Base-by-base conservation (phyloP, 352 stramenopile species). In the Globisporangium echinulatum region DNA sequence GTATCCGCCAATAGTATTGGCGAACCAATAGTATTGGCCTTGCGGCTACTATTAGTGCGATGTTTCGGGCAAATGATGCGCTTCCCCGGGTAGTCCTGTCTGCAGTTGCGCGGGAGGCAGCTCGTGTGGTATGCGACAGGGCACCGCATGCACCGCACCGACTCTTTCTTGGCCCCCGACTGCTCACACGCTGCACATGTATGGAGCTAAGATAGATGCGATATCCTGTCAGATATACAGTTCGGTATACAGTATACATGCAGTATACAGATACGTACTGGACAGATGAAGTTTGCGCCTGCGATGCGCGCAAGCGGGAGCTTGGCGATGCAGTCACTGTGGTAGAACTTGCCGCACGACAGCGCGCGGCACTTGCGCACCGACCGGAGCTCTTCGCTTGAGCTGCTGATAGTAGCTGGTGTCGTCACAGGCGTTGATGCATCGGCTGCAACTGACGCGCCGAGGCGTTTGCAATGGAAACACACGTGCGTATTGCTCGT, bases 271-370 rank as follows among this genome's bases (percentile, higher is more conserved):
- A 33, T 15, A 66, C 71, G 49, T 64, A 79, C 70, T 40, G 85
- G 83, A 57, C 85, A 94, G 50, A 94, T 94, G 57, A 94, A 94
- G 59, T 88, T 76, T 52, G 79, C 77, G 59, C 83, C 77, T 13
- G 85, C 85, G 56, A 90, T 89, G 17, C 85, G 66, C 6, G 85
- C 85, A 44, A 94, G 67, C 50, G 85, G 79, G 52, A 92, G 79
- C 52, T 82, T 83, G 40, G 79, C 84, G 50, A 94, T 90, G 53
- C 85, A 94, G 42, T 86, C 69, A 15, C 85, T 71, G 54, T 94
- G 85, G 57, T 93, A 94, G 58, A 85, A 94, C 59, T 93, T 93
- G 36, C 85, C 85, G 52, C 85, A 94, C 47, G 82, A 92, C 7
- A 90, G 64, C 48, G 85, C 85, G 37, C 85, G 76, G 58, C 85